Percentiles rank a stretch among this genome's conserved stretches.
Evolutionary conservation across 176 grass and related monocot species (phyloP).

Genomic region (maize (Zea mays)): DNA sequence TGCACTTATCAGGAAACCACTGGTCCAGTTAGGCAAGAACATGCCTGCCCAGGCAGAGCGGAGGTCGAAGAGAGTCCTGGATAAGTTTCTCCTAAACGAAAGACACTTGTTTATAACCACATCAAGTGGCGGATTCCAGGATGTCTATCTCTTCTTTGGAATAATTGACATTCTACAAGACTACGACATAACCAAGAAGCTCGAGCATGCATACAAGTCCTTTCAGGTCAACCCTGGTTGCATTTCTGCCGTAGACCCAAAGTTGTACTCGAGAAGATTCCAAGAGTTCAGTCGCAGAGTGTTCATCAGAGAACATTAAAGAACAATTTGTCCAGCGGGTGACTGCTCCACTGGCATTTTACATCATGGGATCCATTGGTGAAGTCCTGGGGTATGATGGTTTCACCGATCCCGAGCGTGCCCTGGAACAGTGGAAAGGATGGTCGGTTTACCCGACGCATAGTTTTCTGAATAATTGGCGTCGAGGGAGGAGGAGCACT

Average conservation of each 20-base stretch:
- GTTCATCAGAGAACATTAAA: conserved; percentile 54
- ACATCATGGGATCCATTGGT: conserved; percentile 47
- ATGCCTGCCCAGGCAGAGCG: conserved; percentile 73
- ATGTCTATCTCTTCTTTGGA: conserved; percentile 83
- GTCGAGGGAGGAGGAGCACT: conserved; percentile 28
- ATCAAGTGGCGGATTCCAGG: conserved; percentile 39
- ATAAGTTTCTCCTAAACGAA: conserved; percentile 51
- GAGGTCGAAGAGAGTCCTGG: conserved; percentile 36
- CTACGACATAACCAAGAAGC: conserved; percentile 71
- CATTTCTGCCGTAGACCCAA: conserved; percentile 85
- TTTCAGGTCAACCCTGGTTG: conserved; percentile 71
- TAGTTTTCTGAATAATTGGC: conserved; percentile 47
- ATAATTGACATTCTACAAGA: conserved; percentile 79
- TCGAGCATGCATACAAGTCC: conserved; percentile 88
- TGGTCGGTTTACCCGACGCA: conserved; percentile 19
- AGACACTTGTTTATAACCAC: conserved; percentile 45
- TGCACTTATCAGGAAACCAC: conserved; percentile 52
- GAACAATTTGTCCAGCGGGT: conserved; percentile 16
- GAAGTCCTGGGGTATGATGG: conserved; percentile 42
- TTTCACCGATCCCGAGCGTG: conserved; percentile 52
- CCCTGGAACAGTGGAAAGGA: conserved; percentile 37
- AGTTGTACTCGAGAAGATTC: conserved; percentile 86
- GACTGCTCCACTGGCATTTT: conserved; percentile 30
- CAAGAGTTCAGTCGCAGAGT: conserved; percentile 76
- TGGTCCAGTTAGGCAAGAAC: conserved; percentile 58